phyloP scores from a whole-genome alignment of 805 yeast genomes.

The Candida awuae region DNA sequence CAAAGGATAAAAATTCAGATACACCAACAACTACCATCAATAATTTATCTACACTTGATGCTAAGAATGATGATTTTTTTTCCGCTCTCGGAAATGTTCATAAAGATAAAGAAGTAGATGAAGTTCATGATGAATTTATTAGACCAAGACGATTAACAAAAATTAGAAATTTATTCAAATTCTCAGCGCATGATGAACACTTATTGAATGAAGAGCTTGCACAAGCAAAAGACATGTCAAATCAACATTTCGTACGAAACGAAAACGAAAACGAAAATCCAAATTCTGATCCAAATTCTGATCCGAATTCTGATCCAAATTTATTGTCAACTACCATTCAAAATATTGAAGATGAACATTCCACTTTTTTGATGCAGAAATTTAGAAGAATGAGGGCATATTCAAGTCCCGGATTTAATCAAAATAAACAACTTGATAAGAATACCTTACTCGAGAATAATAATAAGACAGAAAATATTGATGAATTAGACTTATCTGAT shows the following conservation, averaged over 20 bases:
- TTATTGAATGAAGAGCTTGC: conserved; percentile 6
- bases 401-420: conserved; percentile 22
- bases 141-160: conserved; percentile 21
- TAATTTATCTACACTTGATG: not conserved
- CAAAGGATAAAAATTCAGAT: conserved; percentile 6
- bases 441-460: not conserved
- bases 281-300: not conserved
- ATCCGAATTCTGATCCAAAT: not conserved
- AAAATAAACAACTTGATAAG: conserved; percentile 6
- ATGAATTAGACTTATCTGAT: conserved; percentile 25
- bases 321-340: not conserved
- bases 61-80: conserved; percentile 12
- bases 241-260: too few relatives aligned
- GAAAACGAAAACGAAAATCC: too few relatives aligned
- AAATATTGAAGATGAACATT: conserved; percentile 11
- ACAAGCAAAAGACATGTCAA: too few relatives aligned
- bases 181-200: conserved; percentile 13
- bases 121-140: conserved; percentile 4
- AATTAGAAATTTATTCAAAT: conserved; percentile 25
- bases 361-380: conserved; percentile 25
- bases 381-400: conserved; percentile 30
- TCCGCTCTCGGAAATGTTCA: not conserved
- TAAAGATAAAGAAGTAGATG: conserved; percentile 11
- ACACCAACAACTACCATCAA: conserved; percentile 3
- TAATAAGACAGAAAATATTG: conserved; percentile 6